Evolutionary conservation across 768 basidiomycete genomes (phyloP).

Genomic region (Trametes punicea): DNA sequence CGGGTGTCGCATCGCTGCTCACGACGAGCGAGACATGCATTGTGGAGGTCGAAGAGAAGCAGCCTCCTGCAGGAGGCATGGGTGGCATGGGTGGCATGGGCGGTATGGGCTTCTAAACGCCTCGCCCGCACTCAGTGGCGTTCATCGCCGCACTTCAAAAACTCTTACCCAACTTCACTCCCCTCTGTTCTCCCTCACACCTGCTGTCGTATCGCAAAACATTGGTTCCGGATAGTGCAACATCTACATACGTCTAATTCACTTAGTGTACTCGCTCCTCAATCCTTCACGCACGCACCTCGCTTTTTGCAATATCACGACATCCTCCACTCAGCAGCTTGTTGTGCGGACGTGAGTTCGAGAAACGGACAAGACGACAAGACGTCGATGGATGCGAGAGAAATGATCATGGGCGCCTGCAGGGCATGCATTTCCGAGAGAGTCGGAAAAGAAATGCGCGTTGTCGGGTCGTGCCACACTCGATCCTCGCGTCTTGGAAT

Average conservation of each 20-base stretch:
- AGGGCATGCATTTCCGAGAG: not conserved
- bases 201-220: too few species aligned
- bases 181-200: not conserved
- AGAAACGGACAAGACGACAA: not conserved
- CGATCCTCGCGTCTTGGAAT: not conserved
- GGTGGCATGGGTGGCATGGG: constrained; percentile 44
- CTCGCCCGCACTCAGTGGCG: not conserved
- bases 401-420: not conserved
- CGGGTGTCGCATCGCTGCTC: constrained; percentile 89
- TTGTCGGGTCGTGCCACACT: not conserved
- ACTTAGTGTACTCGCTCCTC: not conserved
- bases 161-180: not conserved
- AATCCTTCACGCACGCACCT: too few species aligned
- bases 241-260: too few species aligned
- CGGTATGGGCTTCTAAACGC: constrained; percentile 14
- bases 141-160: not conserved
- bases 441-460: not conserved
- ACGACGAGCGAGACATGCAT: constrained; percentile 92
- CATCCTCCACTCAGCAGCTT: not conserved
- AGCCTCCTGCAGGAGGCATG: constrained; percentile 57
- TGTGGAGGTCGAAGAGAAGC: constrained; percentile 86
- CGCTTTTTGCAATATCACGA: not conserved
- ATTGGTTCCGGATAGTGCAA: too few species aligned
- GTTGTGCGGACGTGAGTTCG: not conserved
- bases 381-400: too few species aligned